Conservation (phyloP, 129 eudicot genomes). For the Calendula officinalis region DNA sequence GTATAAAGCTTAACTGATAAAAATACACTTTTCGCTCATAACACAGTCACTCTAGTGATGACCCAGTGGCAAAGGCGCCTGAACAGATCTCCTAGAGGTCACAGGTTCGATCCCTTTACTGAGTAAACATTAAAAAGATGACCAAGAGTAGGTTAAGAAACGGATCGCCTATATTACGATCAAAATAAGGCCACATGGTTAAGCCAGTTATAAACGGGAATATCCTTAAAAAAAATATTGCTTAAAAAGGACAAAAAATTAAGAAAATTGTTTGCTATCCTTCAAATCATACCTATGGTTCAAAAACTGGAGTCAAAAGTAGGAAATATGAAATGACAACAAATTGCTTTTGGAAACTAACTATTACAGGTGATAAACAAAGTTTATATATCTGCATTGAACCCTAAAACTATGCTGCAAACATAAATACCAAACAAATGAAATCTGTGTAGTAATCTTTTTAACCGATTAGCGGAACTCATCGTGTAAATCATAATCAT, state of each 20-base stretch:
- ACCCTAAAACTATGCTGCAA: conserved; percentile 30
- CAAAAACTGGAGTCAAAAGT: conserved; percentile 23
- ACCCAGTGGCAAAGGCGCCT: too few relatives aligned
- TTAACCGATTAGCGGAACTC: conserved; percentile 61
- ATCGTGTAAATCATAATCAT: conserved; percentile 71
- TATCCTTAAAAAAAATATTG: not conserved
- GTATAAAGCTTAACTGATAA: not conserved
- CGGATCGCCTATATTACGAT: too few relatives aligned
- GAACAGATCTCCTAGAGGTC: too few relatives aligned
- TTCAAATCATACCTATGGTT: conserved; percentile 9
- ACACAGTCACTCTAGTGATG: not conserved
- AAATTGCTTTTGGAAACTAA: conserved; percentile 22
- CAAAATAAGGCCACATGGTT: too few relatives aligned
- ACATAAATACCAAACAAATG: conserved; percentile 16
- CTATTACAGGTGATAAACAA: conserved; percentile 27
- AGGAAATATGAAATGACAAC: conserved; percentile 25
- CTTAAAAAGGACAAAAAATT: not conserved
- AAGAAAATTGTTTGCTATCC: conserved; percentile 21
- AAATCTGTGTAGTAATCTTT: not conserved
- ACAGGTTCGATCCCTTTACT: too few relatives aligned
- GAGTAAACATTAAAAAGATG: too few relatives aligned
- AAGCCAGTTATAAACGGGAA: too few relatives aligned
- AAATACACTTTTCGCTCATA: not conserved
- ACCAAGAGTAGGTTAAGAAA: too few relatives aligned
- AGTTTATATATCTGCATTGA: conserved; percentile 12